Percentiles rank a stretch among this genome's conserved stretches.
Evolutionary conservation across 768 basidiomycete species (phyloP).

Genomic region (Termitomyces sp.): DNA sequence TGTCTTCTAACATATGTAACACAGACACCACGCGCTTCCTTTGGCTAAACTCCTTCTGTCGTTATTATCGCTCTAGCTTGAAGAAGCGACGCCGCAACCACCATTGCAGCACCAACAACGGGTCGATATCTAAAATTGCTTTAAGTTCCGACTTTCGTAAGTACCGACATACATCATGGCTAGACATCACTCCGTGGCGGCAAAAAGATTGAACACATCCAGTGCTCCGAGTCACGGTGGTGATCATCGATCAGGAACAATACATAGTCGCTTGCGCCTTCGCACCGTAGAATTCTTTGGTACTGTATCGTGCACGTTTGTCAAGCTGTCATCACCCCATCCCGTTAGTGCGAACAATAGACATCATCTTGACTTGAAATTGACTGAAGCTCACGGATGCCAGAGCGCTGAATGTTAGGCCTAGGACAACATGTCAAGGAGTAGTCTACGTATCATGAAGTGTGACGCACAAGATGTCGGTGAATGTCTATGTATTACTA

Average conservation of each 20-base stretch:
- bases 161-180: too few species aligned
- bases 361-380: neutral
- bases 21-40: neutral
- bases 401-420: neutral
- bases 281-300: neutral
- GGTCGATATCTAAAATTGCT: neutral
- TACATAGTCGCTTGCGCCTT: neutral
- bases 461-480: too few species aligned
- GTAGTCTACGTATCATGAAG: too few species aligned
- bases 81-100: neutral
- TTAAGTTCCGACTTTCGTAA: neutral
- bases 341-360: neutral
- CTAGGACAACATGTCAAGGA: neutral
- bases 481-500: too few species aligned
- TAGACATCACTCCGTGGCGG: neutral
- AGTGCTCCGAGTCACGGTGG: neutral
- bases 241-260: neutral
- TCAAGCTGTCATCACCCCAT: neutral
- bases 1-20: neutral
- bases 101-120: too few species aligned
- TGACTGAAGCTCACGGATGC: neutral
- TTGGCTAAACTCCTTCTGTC: neutral
- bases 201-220: neutral
- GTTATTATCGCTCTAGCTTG: neutral
- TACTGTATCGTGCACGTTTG: too few species aligned